Percentiles rank a stretch among this genome's conserved stretches.
Evolutionary conservation across 2,329 filamentous ascomycete species (phyloP).

Genomic region (Cladosporium sp.): DNA sequence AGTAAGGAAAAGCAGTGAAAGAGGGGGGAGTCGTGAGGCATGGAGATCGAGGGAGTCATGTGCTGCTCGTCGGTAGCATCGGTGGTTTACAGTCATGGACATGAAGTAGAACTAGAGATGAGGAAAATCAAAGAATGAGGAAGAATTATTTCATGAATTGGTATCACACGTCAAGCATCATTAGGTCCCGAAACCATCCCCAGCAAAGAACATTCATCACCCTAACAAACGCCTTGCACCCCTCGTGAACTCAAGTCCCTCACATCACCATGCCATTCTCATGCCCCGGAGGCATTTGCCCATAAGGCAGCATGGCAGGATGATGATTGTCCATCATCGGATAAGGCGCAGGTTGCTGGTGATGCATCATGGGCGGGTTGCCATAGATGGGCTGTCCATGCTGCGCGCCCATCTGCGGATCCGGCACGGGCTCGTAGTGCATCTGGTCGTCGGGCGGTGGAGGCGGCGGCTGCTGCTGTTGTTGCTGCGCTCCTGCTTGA

Average conservation of each 20-base stretch:
- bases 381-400: conserved; percentile 17
- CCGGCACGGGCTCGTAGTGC: conserved; percentile 24
- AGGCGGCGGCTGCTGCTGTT: too few species aligned
- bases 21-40: too few species aligned
- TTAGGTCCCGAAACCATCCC: background rate
- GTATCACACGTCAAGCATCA: conserved; percentile 6
- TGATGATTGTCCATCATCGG: conserved; percentile 24
- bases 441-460: conserved; percentile 23
- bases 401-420: conserved; percentile 16
- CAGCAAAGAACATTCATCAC: background rate
- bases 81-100: too few species aligned
- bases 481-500: conserved; percentile 5
- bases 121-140: background rate
- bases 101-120: too few species aligned
- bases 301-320: conserved; percentile 24
- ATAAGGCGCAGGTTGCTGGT: conserved; percentile 20
- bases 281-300: conserved; percentile 20
- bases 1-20: too few species aligned
- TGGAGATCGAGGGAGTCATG: too few species aligned
- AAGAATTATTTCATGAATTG: too few species aligned
- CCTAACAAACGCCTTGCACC: background rate
- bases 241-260: too few species aligned
- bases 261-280: conserved; percentile 23
- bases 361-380: conserved; percentile 22
- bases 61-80: too few species aligned